Base-by-base conservation (phyloP, 164 flowering plant genomes). In the Chloranthus sessilifolius region DNA sequence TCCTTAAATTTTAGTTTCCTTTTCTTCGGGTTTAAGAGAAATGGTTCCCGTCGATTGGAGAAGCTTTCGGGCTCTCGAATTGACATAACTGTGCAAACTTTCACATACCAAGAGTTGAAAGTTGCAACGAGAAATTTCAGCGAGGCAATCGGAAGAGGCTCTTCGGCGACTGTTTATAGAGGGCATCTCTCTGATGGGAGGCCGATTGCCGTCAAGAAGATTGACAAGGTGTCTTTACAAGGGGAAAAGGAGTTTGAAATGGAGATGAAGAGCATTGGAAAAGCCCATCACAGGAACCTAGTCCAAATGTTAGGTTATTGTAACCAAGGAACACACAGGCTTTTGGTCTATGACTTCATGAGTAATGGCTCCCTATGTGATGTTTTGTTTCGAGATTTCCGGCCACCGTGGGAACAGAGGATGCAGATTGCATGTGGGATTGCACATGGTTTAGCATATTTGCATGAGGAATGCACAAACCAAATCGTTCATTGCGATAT, bases 291-390 rank as follows among this genome's bases (percentile, higher is more conserved):
- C 65, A 72, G 80, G 11, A 91, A 91, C 58, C 67, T 91, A 69
- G 96, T 91, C 33, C 80, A 66, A 50, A 37, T 89, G 55, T 70
- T 66, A 61, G 98, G 96, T 5, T 91, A 65, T 55, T 91, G 96
- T 60, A 81, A 82, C 30, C 75, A 80, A 43, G 84, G 79, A 17
- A 58, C 74, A n/a, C 76, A 73, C 28, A 64, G 82, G 35, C 66
- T 88, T 7, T 58, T 91, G 65, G 95, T 91, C 21, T 91, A 88
- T 45, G 95, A 91, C 74, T 88, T 74, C 59, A 91, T 91, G 96
- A 85, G 77, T 60, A 78, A 72, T 27, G 79, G 96, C 1, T 91
- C 98, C 3, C 58, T 91, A 17, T 95, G 85, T 35, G 61, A 76
- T 10, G 59, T 79, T 24, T 83, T 91, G 31, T 91, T 91, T 51